Evolutionary conservation across 257 asterid species (phyloP), one percentile per base, ranked within the genome.

Genomic region (Nicotiana sylvestris): DNA sequence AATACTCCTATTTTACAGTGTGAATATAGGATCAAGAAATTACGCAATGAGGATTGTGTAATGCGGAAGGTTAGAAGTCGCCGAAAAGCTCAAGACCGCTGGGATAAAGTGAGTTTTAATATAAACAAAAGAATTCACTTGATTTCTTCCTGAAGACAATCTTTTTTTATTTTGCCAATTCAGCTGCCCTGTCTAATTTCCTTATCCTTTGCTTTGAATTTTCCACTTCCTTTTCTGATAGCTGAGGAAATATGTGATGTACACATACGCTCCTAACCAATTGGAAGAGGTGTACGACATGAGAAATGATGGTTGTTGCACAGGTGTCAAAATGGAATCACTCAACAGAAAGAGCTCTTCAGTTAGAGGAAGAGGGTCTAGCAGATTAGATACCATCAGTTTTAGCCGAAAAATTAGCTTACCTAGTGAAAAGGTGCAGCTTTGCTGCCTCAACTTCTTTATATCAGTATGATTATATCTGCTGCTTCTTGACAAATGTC

Each of bases 171-270:
- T 12, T 58, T 64, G 30, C 11, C 65, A 57, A 55, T 84, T 82
- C 17, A 69, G 76, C 80, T 81, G 9, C 84, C 76, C 25, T 37
- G 9, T 56, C 58, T 53, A 33, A 64, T 53, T 66, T 67, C 62
- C 49, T 82, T 65, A 77, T 57, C 80, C 86, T 55, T 51, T 30
- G 51, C 35, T 49, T 30, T 64, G 70, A 76, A 61, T 74, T 58
- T 66, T 46, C 64, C 32, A 18, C 57, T 51, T 13, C 66, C 49
- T 66, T 82, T 68, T 82, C 82, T 30, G 83, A 70, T 82, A 95
- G 99, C 83, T 95, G 90, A 88, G 99, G 85, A 95, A 87, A 80
- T 95, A 95, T 81, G 99, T 95, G 69, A 87, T 87, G 89, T 94
- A 86, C 91, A 95, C 95, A 30, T 95, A 97, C 92, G 96, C 90